A percentile compares a stretch with the other conserved stretches of the same genome.
Conservation (phyloP, 306 rosid genomes). For the Vigna radiata region DNA sequence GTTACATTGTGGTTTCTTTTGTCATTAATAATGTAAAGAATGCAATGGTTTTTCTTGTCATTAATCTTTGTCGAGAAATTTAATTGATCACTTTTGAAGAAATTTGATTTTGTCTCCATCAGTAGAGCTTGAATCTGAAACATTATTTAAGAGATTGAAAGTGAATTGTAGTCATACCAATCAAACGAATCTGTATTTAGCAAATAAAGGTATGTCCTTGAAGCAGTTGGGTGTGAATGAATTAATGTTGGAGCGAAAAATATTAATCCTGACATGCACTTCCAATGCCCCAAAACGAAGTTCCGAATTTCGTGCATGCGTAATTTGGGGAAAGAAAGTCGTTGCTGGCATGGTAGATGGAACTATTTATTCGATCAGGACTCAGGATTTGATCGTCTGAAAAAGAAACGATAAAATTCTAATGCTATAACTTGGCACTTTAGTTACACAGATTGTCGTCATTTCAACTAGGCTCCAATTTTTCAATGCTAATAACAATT, state of each 20-base stretch:
- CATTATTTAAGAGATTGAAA: no score
- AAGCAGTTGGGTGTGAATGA: neutral
- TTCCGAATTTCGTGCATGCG: constrained; percentile 1
- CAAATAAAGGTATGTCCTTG: neutral
- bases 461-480: constrained; percentile 5
- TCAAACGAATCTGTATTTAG: neutral
- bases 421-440: neutral
- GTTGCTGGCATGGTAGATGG: neutral
- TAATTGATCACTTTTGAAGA: no score
- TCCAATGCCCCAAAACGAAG: neutral
- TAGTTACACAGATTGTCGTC: neutral
- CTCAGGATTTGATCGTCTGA: neutral
- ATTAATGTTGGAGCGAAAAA: neutral
- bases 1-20: no score
- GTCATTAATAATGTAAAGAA: no score
- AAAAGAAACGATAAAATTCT: neutral
- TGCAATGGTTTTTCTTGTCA: no score
- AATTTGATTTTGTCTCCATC: no score
- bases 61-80: no score
- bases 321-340: neutral
- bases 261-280: neutral
- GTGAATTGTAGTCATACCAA: no score
- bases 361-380: neutral
- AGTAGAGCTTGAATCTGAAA: no score
- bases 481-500: neutral